These are phyloP conservation scores for Antitrichia curtipendula DNA, from an alignment of 225 moss, liverwort and hornwort species.

Conservation along the genomic window DNA sequence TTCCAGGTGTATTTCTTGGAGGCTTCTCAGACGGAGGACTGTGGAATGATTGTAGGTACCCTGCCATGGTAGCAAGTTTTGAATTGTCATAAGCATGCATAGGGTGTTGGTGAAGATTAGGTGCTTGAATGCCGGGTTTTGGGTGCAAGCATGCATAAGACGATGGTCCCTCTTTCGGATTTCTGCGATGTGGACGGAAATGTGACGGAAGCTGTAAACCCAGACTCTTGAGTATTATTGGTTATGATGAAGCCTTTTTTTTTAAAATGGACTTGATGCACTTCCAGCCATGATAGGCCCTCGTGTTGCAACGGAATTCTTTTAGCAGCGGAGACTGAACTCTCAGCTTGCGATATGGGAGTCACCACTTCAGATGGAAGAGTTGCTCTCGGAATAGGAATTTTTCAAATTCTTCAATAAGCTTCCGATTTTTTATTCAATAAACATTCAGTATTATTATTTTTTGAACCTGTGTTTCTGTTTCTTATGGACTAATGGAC, in stretches of 20 bases:
- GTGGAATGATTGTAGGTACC: background rate
- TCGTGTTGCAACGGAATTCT: background rate
- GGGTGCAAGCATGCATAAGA: background rate
- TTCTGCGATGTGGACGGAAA: background rate
- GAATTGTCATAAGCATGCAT: background rate
- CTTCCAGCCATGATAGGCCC: background rate
- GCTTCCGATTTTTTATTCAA: background rate
- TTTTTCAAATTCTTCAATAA: background rate
- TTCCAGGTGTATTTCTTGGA: background rate
- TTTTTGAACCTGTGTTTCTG: background rate
- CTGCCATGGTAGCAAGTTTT: background rate
- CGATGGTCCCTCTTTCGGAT: background rate
- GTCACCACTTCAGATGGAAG: background rate
- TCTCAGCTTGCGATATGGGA: background rate
- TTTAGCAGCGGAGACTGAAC: background rate
- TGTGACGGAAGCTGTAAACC: background rate
- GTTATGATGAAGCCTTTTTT: background rate
- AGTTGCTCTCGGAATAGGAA: background rate
- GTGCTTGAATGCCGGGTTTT: background rate
- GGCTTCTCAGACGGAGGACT: background rate
- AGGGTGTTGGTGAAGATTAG: background rate
- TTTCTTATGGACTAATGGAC: background rate
- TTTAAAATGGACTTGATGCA: background rate
- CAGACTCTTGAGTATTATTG: background rate
- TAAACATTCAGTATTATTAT: background rate